phyloP scores from a whole-genome alignment of 1,284 basidiomycete genomes.

The Pterulicium gracile region DNA sequence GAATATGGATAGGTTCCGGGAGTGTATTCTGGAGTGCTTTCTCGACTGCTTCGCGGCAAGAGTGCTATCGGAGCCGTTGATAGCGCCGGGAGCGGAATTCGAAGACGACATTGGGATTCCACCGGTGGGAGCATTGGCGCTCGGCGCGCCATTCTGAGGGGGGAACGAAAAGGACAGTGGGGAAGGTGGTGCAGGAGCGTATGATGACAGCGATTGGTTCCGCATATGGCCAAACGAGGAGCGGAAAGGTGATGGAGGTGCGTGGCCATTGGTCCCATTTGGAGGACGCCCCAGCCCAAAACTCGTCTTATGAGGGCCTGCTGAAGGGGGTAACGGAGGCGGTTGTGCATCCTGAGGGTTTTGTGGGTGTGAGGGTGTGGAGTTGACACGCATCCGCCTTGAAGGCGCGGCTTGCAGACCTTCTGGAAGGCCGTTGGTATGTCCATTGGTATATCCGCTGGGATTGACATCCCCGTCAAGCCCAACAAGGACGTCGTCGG shows the following conservation, averaged over 20 bases:
- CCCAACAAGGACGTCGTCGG: not conserved
- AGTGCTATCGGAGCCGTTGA: slow-evolving; percentile 11
- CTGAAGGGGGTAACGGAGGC: slow-evolving; percentile 23
- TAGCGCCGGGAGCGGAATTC: slow-evolving; percentile 13
- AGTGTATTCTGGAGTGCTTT: slow-evolving; percentile 71
- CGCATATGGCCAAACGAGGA: slow-evolving; percentile 34
- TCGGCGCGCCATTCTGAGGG: slow-evolving; percentile 17
- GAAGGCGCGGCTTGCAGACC: not conserved
- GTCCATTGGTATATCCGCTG: not conserved
- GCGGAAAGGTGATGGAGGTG: slow-evolving; percentile 36
- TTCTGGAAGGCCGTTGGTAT: not conserved
- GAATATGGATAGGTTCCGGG: slow-evolving; percentile 83
- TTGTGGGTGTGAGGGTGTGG: slow-evolving; percentile 19
- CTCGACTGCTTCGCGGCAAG: slow-evolving; percentile 27
- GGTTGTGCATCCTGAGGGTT: slow-evolving; percentile 10
- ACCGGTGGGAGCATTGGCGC: slow-evolving; percentile 18
- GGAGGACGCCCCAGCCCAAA: slow-evolving; percentile 18
- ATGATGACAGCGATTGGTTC: slow-evolving; percentile 43
- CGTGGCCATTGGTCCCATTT: slow-evolving; percentile 20
- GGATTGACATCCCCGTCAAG: too few species aligned
- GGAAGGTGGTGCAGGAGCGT: slow-evolving; percentile 39
- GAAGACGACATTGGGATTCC: slow-evolving; percentile 13
- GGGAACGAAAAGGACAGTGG: slow-evolving; percentile 38
- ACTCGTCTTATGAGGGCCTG: slow-evolving; percentile 27
- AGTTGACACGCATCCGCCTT: slow-evolving; percentile 22